Percentiles rank a stretch among this genome's conserved stretches.
Conservation (phyloP, 1,284 basidiomycete genomes). For the Amylostereum chailletii region DNA sequence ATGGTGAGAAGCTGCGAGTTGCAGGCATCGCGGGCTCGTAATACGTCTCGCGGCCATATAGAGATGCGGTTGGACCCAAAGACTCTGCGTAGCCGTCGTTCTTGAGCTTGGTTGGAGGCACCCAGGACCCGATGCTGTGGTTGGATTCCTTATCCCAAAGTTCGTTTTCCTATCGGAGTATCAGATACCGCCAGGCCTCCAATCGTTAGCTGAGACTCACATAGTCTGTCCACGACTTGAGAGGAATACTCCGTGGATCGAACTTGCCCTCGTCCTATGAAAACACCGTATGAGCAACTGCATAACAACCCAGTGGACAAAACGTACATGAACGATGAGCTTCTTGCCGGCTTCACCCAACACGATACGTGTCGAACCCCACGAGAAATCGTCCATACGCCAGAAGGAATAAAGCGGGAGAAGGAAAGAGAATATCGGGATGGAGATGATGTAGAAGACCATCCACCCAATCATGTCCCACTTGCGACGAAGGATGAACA, state of each 20-base stretch:
- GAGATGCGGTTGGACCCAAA: constrained; percentile 45
- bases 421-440: constrained; percentile 88
- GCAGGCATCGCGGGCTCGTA: constrained; percentile 48
- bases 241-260: constrained; percentile 83
- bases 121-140: constrained; percentile 83
- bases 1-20: constrained; percentile 54
- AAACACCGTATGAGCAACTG: constrained; percentile 10
- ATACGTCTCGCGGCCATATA: constrained; percentile 77
- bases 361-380: constrained; percentile 93
- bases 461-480: constrained; percentile 99
- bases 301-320: not conserved
- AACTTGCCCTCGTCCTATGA: constrained; percentile 92
- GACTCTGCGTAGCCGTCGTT: constrained; percentile 70
- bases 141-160: constrained; percentile 96
- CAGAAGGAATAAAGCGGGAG: constrained; percentile 97
- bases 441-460: constrained; percentile 91
- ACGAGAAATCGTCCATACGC: constrained; percentile 99
- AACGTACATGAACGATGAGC: constrained; percentile 80
- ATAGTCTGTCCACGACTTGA: constrained; percentile 96
- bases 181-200: constrained; percentile 3
- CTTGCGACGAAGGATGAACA: constrained; percentile 81
- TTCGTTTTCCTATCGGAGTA: constrained; percentile 70
- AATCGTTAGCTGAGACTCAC: constrained; percentile 29
- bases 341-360: constrained; percentile 94
- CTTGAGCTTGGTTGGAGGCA: constrained; percentile 59